Evolutionary conservation across 352 stramenopile genomes (phyloP).

Genomic region (Phytopythium montanum): DNA sequence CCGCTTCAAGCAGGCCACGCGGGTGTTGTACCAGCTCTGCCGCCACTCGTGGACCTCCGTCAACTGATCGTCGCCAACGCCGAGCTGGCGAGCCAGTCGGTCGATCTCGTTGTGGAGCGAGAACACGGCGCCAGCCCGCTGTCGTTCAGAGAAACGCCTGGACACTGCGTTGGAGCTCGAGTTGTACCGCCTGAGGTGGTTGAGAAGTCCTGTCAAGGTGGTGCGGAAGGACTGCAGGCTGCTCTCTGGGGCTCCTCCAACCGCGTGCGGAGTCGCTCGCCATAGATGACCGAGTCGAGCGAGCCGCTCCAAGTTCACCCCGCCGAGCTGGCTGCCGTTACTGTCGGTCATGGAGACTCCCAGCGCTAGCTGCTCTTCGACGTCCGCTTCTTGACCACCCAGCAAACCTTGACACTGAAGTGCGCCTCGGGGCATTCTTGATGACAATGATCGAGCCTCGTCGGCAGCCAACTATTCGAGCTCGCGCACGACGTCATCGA

Average conservation of each 20-base stretch:
- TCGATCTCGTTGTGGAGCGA: neutral
- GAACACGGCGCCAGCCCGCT: neutral
- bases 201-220: too few relatives aligned
- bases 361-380: too few relatives aligned
- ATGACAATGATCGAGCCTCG: too few relatives aligned
- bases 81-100: neutral
- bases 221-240: too few relatives aligned
- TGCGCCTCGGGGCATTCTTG: too few relatives aligned
- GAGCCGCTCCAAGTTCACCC: too few relatives aligned
- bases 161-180: neutral
- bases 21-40: neutral
- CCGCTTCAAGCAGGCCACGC: neutral
- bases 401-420: neutral
- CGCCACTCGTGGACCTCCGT: neutral
- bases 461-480: neutral
- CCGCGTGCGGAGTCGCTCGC: too few relatives aligned
- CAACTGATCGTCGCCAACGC: neutral
- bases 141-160: neutral
- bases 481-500: neutral
- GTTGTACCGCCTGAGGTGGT: neutral
- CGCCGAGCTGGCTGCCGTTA: too few relatives aligned
- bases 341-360: too few relatives aligned
- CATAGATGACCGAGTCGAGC: too few relatives aligned
- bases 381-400: neutral
- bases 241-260: too few relatives aligned